Base-by-base conservation (phyloP, 345 rosid genomes). In the Triadica sebifera region DNA sequence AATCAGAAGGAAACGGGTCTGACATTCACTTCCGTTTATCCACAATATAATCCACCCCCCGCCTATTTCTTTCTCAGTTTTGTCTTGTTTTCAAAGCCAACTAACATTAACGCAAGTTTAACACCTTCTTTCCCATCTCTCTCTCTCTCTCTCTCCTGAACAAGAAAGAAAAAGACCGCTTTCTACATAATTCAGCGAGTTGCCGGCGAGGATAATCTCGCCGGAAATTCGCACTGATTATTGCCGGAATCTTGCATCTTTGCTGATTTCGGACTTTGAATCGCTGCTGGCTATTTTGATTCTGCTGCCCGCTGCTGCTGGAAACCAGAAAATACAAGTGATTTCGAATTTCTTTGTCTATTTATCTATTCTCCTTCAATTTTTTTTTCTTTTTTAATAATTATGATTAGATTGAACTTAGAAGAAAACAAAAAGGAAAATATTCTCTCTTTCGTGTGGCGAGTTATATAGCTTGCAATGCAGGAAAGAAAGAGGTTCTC, bases 131-230 rank as follows among this genome's bases (percentile, higher is more conserved):
- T 65, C 34, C 34, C 34, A 29, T 29, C 1, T 57, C 72, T 19
- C 62, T 49, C 38, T 63, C 59, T 60, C 76, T 65, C 75, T 69
- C 43, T 47, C 46, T 8, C 46, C 63, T 13, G 8, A 41, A 24
- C 56, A 2, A 19, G 0, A 3, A 39, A 10, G 0, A n/a, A 20
- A 65, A 47, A 65, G 25, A 43, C 34, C 43, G 38, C 66, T 65
- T 34, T 69, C 66, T 16, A 11, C 8, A 46, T 20, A 46, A 20
- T 12, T 22, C 22, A 12, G 70, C 65, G 79, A 71, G 67, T 58
- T 60, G 79, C 86, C 87, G 87, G 83, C 84, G 85, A 67, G 83
- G 56, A 10, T 60, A 63, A 63, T 84, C 89, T 80, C 77, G 86
- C 89, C 87, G 89, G 85, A 74, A 71, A 74, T 61, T 76, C 73